Evolutionary conservation across 2,329 filamentous ascomycete species (phyloP).

Genomic region (Pseudocercospora vitis): DNA sequence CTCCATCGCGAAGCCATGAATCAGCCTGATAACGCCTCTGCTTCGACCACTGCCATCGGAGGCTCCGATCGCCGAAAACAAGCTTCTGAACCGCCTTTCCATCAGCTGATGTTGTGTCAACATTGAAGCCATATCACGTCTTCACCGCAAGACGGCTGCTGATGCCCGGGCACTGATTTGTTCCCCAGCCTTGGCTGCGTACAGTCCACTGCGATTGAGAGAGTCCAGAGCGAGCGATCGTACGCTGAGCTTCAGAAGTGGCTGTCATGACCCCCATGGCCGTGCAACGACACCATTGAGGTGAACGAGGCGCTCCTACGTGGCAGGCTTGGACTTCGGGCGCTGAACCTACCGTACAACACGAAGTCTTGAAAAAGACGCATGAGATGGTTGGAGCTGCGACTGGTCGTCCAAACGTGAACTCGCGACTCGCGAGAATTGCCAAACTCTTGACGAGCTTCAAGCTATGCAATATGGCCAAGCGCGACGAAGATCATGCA

Average conservation of each 20-base stretch:
- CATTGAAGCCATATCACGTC: not conserved
- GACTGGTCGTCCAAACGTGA: too few relatives aligned
- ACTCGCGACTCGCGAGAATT: too few relatives aligned
- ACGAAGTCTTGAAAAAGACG: too few relatives aligned
- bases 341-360: too few relatives aligned
- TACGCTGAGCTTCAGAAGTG: too few relatives aligned
- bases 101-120: slow-evolving; percentile 4
- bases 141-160: slow-evolving; percentile 1
- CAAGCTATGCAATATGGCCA: too few relatives aligned
- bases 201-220: not conserved
- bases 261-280: too few relatives aligned
- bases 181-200: not conserved
- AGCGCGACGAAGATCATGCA: too few relatives aligned
- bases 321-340: too few relatives aligned
- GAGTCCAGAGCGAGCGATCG: too few relatives aligned
- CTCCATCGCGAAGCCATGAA: not conserved
- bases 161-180: not conserved
- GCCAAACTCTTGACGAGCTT: too few relatives aligned
- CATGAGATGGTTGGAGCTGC: not conserved
- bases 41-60: not conserved
- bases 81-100: not conserved
- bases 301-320: too few relatives aligned
- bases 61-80: not conserved
- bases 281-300: not conserved
- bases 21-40: not conserved